Evolutionary conservation across 768 basidiomycete genomes (phyloP).

Genomic region (Mycena kentingensis): DNA sequence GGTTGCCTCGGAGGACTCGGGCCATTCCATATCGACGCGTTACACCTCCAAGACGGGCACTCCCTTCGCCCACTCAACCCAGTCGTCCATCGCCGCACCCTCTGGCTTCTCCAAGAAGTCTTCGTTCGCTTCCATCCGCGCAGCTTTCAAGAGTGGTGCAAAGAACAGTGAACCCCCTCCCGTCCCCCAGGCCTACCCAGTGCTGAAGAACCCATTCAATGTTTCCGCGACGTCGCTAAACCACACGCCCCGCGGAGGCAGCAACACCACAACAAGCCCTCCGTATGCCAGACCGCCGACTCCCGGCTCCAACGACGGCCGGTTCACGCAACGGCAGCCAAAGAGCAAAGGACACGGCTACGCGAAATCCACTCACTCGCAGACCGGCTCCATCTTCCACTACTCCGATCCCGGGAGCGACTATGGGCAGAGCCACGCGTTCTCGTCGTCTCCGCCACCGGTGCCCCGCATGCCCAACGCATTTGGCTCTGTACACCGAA

Average conservation of each 20-base stretch:
- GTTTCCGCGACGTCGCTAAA: constrained; percentile 77
- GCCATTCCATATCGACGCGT: constrained; percentile 57
- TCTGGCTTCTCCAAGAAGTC: constrained; percentile 76
- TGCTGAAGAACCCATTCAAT: constrained; percentile 80
- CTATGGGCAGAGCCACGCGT: constrained; percentile 48
- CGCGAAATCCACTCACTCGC: constrained; percentile 76
- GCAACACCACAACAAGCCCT: constrained; percentile 48
- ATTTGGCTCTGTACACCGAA: constrained; percentile 47
- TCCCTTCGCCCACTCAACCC: constrained; percentile 70
- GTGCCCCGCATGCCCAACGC: constrained; percentile 75
- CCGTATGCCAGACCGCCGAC: constrained; percentile 63
- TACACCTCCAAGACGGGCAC: constrained; percentile 48
- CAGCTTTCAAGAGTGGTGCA: constrained; percentile 73
- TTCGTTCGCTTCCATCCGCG: constrained; percentile 84
- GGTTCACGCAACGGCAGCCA: constrained; percentile 32
- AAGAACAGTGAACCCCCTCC: constrained; percentile 70
- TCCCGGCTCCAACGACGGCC: constrained; percentile 52
- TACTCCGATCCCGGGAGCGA: constrained; percentile 74
- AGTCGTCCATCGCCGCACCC: constrained; percentile 66
- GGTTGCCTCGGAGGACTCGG: constrained; percentile 74
- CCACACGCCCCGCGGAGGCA: constrained; percentile 41
- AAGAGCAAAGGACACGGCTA: constrained; percentile 60
- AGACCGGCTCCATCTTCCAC: constrained; percentile 74
- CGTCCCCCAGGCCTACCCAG: constrained; percentile 73
- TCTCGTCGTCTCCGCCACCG: constrained; percentile 70